These are phyloP conservation scores for Pseudogymnoascus sp. DNA, from an alignment of 2,329 filamentous ascomycete species.

Conservation along the genomic window DNA sequence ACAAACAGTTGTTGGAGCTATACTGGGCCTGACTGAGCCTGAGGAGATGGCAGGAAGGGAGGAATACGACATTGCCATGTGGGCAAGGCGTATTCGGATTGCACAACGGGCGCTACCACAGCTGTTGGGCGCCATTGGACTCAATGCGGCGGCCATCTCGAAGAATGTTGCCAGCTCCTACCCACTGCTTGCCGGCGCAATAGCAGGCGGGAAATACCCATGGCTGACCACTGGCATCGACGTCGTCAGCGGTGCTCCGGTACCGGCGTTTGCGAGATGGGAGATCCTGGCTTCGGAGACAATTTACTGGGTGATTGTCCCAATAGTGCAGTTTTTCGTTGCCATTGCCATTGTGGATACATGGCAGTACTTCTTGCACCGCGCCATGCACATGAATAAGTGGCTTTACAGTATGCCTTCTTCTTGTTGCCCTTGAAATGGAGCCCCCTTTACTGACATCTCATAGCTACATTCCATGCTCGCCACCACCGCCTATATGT, in stretches of 20 bases:
- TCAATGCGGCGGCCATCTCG: slow-evolving; percentile 68
- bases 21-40: slow-evolving; percentile 64
- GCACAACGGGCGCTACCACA: slow-evolving; percentile 70
- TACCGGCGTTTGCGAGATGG: slow-evolving; percentile 74
- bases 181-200: slow-evolving; percentile 63
- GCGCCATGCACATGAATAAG: slow-evolving; percentile 93
- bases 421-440: not conserved
- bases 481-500: slow-evolving; percentile 96
- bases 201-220: slow-evolving; percentile 77
- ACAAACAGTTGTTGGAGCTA: slow-evolving; percentile 64
- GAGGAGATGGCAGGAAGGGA: slow-evolving; percentile 68
- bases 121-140: slow-evolving; percentile 60
- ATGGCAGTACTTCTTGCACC: slow-evolving; percentile 97
- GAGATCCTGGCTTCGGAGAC: slow-evolving; percentile 65
- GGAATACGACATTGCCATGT: slow-evolving; percentile 79
- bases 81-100: slow-evolving; percentile 74
- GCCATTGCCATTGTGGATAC: slow-evolving; percentile 78
- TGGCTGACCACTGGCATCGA: slow-evolving; percentile 53
- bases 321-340: slow-evolving; percentile 65
- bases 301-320: slow-evolving; percentile 73
- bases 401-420: slow-evolving; percentile 85
- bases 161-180: slow-evolving; percentile 64
- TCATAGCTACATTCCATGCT: slow-evolving; percentile 75
- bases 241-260: slow-evolving; percentile 40
- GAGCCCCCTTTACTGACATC: slow-evolving; percentile 16